phyloP scores from a whole-genome alignment of 1,284 basidiomycete genomes.

The Puccinia novopanici region DNA sequence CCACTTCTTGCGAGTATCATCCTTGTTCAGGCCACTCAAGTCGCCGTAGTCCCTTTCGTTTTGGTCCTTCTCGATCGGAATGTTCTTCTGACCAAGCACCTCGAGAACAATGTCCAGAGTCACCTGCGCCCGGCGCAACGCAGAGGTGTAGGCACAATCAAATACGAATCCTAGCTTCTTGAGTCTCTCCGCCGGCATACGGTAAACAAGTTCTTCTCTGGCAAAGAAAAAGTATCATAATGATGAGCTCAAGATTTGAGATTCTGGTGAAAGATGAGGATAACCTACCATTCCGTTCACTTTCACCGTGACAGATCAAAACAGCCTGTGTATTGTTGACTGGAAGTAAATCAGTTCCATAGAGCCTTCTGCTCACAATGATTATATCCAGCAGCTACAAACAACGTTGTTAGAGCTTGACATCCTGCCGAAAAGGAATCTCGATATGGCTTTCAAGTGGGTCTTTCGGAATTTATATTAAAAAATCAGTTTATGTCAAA shows the following conservation, averaged over 20 bases:
- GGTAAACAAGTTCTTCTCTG: constrained; percentile 53
- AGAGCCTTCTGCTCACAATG: neutral
- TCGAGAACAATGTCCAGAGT: no score
- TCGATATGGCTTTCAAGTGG: no score
- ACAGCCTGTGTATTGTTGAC: constrained; percentile 31
- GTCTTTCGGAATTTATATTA: neutral
- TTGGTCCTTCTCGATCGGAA: no score
- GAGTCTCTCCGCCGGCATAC: constrained; percentile 55
- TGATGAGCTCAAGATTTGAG: neutral
- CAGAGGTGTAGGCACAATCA: no score
- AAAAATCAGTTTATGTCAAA: no score
- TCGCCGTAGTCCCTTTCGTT: no score
- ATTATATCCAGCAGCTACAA: neutral
- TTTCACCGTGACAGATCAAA: constrained; percentile 52
- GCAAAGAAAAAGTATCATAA: neutral
- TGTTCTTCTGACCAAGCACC: no score
- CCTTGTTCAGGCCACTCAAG: no score
- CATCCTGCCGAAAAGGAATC: neutral
- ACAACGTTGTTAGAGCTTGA: constrained; percentile 27
- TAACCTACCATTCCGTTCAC: no score
- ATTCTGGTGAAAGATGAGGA: neutral
- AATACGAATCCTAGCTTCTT: constrained; percentile 56
- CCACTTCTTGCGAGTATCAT: no score
- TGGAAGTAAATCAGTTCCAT: neutral
- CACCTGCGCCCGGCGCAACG: no score